Percentiles rank a stretch among this genome's conserved stretches.
Evolutionary conservation across 257 asterid species (phyloP).

Genomic region (Cruciata laevipes): DNA sequence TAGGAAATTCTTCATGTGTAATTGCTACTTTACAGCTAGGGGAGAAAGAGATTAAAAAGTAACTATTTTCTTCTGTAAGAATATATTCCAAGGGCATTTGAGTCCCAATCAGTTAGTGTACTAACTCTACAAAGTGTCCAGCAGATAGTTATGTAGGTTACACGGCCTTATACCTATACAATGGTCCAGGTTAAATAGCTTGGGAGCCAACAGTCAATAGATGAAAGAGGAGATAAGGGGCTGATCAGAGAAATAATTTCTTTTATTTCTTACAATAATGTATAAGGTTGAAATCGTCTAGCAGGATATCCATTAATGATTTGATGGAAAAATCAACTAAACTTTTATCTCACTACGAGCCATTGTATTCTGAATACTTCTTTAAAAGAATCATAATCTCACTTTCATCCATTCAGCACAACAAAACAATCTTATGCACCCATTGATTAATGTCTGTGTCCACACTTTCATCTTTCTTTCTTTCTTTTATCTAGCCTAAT

Average conservation of each 20-base stretch:
- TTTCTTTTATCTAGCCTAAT: background rate
- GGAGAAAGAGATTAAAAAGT: background rate
- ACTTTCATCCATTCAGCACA: too few species aligned
- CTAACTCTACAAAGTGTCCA: background rate
- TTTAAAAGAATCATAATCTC: too few species aligned
- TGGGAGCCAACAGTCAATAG: background rate
- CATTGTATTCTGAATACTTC: too few species aligned
- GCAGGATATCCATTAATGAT: background rate
- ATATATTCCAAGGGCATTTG: background rate
- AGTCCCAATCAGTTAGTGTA: background rate
- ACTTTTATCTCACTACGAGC: background rate
- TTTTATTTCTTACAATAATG: background rate
- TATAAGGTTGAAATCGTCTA: background rate
- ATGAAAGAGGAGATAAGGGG: too few species aligned
- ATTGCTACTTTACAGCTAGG: too few species aligned
- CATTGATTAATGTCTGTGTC: background rate
- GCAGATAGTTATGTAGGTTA: background rate
- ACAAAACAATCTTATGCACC: too few species aligned
- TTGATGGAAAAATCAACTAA: background rate
- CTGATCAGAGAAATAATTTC: too few species aligned
- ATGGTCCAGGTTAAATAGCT: background rate
- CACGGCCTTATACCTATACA: background rate
- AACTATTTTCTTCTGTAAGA: background rate
- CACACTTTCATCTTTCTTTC: background rate
- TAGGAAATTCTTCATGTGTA: background rate